These are phyloP conservation scores for Hylodesmum podocarpum DNA, from an alignment of 306 rosid species.

Conservation along the genomic window DNA sequence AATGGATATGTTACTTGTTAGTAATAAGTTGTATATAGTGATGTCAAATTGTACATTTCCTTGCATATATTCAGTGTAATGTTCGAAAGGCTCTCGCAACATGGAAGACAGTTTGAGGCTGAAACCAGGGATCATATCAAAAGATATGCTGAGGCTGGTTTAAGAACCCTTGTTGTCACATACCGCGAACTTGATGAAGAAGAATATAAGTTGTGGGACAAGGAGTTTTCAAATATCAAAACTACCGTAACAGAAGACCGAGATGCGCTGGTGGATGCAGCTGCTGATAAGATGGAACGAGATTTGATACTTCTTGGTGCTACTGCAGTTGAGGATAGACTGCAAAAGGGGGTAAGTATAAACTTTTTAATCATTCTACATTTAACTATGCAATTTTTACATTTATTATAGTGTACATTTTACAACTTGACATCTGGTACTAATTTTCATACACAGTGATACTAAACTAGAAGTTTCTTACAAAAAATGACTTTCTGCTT, in stretches of 20 bases:
- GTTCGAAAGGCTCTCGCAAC: slow-evolving; percentile 67
- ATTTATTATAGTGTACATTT: background rate
- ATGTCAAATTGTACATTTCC: slow-evolving; percentile 31
- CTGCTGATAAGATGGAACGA: slow-evolving; percentile 72
- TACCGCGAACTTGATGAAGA: slow-evolving; percentile 64
- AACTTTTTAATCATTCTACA: background rate
- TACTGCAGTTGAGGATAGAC: slow-evolving; percentile 88
- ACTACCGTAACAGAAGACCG: slow-evolving; percentile 55
- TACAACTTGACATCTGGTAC: background rate
- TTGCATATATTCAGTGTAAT: slow-evolving; percentile 57
- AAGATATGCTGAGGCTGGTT: slow-evolving; percentile 84
- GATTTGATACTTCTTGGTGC: slow-evolving; percentile 79
- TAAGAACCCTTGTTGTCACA: slow-evolving; percentile 73
- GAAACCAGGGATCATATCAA: slow-evolving; percentile 70
- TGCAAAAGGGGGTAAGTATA: slow-evolving; percentile 74
- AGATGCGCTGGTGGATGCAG: slow-evolving; percentile 53
- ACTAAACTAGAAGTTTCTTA: slow-evolving; percentile 4
- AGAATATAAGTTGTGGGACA: slow-evolving; percentile 65
- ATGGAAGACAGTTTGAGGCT: slow-evolving; percentile 67
- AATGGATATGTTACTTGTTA: slow-evolving; percentile 20
- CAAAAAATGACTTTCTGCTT: background rate
- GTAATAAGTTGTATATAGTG: slow-evolving; percentile 32
- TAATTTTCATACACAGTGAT: background rate
- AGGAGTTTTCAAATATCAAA: slow-evolving; percentile 61
- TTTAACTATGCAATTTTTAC: background rate